Percentiles rank a stretch among this genome's conserved stretches.
Evolutionary conservation across 805 yeast genomes (phyloP).

Genomic region (Candida fluviatilis): DNA sequence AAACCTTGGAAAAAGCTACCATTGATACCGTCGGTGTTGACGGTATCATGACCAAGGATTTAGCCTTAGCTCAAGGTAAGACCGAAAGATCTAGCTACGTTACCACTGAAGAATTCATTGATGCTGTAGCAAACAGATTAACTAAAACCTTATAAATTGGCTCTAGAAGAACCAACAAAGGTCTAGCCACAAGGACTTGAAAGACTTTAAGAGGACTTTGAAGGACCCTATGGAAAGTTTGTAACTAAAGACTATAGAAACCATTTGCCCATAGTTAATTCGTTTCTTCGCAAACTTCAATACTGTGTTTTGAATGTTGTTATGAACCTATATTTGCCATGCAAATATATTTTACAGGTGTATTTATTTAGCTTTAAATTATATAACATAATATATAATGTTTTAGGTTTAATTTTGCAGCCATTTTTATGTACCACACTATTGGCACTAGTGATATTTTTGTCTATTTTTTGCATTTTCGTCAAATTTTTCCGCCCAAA

Average conservation of each 20-base stretch:
- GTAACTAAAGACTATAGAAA: no score
- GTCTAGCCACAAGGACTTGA: no score
- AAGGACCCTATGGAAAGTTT: no score
- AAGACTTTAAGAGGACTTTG: no score
- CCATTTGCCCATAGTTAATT: no score
- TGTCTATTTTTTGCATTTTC: no score
- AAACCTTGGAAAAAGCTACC: constrained; percentile 76
- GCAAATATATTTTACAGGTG: neutral
- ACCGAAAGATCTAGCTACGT: constrained; percentile 80
- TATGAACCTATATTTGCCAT: neutral
- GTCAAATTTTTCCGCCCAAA: no score
- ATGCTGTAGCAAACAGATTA: constrained; percentile 71
- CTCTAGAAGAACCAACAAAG: no score
- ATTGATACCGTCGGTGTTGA: constrained; percentile 80
- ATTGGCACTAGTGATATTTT: no score
- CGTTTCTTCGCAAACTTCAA: neutral
- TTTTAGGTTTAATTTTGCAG: no score
- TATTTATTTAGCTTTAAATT: neutral
- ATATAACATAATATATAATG: no score
- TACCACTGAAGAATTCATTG: constrained; percentile 87
- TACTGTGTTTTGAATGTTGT: neutral
- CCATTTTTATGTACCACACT: no score
- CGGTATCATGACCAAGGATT: constrained; percentile 92
- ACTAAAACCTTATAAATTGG: constrained; percentile 22
- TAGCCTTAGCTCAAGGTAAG: constrained; percentile 85